Base-by-base conservation (phyloP, 441 rosid genomes). In the Pelargonium myrrhifolium region DNA sequence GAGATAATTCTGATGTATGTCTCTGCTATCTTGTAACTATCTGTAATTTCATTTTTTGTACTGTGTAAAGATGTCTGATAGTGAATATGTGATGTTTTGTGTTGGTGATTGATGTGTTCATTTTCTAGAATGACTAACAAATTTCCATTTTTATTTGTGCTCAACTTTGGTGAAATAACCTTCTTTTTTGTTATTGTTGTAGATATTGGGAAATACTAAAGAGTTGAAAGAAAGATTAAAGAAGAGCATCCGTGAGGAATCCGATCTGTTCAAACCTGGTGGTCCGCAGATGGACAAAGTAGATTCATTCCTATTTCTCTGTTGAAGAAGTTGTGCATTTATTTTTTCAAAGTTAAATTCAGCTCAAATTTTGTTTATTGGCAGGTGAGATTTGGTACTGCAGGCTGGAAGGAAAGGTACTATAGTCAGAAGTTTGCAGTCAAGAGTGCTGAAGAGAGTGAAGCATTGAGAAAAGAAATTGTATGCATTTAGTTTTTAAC, bases 321-420 rank as follows among this genome's bases (percentile, higher is more conserved):
- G 15, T 10, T 45, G 14, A 14, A 12, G 4, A 31, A 31, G 6
- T 3, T 31, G 35, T 31, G 35, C 6, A 31, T 31, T 31, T 31
- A 3, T 31, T 6, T 47, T 14, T 43, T 43, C 49, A 43, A 43
- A 43, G 12, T 9, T 10, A 0, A 14, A 11, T 11, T 43, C 11
- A 43, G 11, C 11, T 43, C 12, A 43, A 10, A 9, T 43, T 10
- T 9, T 43, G 49, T 43, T 60, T 56, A 18, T 43, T 10, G 1
- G 20, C 35, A 76, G 79, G 71, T 76, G 53, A 72, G 21, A 62
- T 39, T 76, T 4, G 74, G 79, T 14, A 3, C 3, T 1, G 5
- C 65, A 2, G 79, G 74, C 0, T 76, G 76, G 76, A 76, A 61
- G 18, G 51, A 69, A 20, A 69, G 79, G 39, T 76, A 76, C 35